phyloP scores from a whole-genome alignment of 2,329 filamentous ascomycete species.

The Diaporthe ilicicola region DNA sequence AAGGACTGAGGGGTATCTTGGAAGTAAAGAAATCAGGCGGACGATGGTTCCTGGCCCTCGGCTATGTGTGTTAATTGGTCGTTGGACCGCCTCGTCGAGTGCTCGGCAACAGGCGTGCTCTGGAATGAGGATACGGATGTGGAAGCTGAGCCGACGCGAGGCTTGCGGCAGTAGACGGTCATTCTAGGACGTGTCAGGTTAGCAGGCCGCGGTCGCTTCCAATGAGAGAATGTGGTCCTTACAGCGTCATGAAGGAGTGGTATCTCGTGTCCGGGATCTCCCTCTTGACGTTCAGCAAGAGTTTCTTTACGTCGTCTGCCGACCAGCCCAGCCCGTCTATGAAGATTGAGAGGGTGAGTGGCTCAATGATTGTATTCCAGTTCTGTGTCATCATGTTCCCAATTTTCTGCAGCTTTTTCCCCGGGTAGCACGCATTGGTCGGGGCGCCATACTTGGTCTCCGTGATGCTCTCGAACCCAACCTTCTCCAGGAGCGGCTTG shows the following conservation, averaged over 20 bases:
- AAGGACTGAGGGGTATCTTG: slow-evolving; percentile 20
- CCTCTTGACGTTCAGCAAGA: slow-evolving; percentile 37
- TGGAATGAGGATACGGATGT: slow-evolving; percentile 21
- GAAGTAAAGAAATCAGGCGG: neutral
- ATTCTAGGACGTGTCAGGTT: slow-evolving; percentile 34
- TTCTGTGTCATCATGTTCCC: slow-evolving; percentile 42
- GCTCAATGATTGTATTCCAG: slow-evolving; percentile 40
- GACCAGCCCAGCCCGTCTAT: slow-evolving; percentile 39
- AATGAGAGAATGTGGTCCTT: slow-evolving; percentile 12
- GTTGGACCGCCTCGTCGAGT: neutral
- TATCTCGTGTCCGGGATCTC: slow-evolving; percentile 41
- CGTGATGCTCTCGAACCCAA: slow-evolving; percentile 39
- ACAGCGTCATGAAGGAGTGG: slow-evolving; percentile 43
- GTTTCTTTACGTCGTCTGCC: slow-evolving; percentile 35
- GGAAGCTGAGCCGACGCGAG: slow-evolving; percentile 37
- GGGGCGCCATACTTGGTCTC: slow-evolving; percentile 41
- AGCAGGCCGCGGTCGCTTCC: neutral
- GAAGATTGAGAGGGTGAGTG: slow-evolving; percentile 37
- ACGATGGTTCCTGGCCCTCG: neutral
- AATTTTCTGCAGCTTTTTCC: slow-evolving; percentile 41
- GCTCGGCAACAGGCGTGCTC: neutral
- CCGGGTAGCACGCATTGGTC: slow-evolving; percentile 42
- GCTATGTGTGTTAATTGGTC: slow-evolving; percentile 1
- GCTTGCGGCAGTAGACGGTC: slow-evolving; percentile 42
- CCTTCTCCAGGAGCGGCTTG: slow-evolving; percentile 36